These are phyloP conservation scores for Saccharomyces hybrid DNA, from an alignment of 1,139 yeast genomes.

Conservation along the genomic window DNA sequence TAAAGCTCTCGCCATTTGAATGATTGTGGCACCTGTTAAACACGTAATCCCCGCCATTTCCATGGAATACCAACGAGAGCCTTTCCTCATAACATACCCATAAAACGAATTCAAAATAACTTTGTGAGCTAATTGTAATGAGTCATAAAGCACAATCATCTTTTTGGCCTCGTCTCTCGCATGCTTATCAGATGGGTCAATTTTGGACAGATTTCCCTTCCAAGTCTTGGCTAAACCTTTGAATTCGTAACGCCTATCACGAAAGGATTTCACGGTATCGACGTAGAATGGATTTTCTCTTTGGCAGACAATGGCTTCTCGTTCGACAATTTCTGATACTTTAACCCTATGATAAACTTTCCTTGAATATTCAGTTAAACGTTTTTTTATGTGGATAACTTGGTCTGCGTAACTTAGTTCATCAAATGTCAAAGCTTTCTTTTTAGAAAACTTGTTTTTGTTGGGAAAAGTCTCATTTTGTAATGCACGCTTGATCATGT, in stretches of 20 bases:
- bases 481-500: conserved; percentile 79
- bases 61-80: conserved; percentile 98
- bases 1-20: conserved; percentile 89
- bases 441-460: conserved; percentile 32
- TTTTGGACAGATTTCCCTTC: conserved; percentile 69
- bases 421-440: conserved; percentile 55
- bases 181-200: conserved; percentile 48
- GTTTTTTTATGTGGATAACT: conserved; percentile 63
- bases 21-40: conserved; percentile 94
- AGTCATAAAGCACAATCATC: conserved; percentile 90
- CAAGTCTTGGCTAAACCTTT: conserved; percentile 91
- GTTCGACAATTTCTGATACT: conserved; percentile 72
- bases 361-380: conserved; percentile 78
- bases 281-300: conserved; percentile 97
- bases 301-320: conserved; percentile 95
- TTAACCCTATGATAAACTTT: conserved; percentile 79
- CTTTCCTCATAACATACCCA: conserved; percentile 98
- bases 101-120: conserved; percentile 94
- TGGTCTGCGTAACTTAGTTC: conserved; percentile 75
- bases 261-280: conserved; percentile 84
- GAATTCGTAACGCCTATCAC: conserved; percentile 95
- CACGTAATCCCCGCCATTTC: conserved; percentile 99
- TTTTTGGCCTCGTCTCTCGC: conserved; percentile 79
- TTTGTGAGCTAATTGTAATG: conserved; percentile 93
- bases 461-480: conserved; percentile 75